Evolutionary conservation across 768 basidiomycete genomes (phyloP), one percentile per base, ranked within the genome.

Genomic region (Daedaleopsis sinensis): DNA sequence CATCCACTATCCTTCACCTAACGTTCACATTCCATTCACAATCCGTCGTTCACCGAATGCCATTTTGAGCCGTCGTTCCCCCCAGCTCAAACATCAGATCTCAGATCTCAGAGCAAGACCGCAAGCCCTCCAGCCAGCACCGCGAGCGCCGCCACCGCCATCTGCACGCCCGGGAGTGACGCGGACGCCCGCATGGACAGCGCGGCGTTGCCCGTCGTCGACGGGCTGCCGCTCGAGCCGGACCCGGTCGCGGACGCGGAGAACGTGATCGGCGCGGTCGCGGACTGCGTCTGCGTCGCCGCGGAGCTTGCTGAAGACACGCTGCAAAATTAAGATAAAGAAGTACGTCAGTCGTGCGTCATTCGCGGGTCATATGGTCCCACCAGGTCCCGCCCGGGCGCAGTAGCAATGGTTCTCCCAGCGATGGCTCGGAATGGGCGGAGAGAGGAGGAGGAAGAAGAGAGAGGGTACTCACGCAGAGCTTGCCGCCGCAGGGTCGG

Each of bases 291-390:
- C 35, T 73, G 66, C 15, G 62, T 59, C 5, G 81, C 80, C 4
- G 70, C 79, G 6, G 84, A 81, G 3, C 83, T 78, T n/a, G 81
- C 80, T 18, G 84, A 84, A n/a, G 69, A 64, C 18, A 62, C 73
- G 1, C 79, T 80, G 52, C 3, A 6, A 21, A 16, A n/a, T 13
- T 23, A 55, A 52, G 2, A 38, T 13, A 13, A 21, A 56, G 43
- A 38, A 59, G 50, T 36, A 43, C 23, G n/a, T 39, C 15, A 38
- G 18, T 24, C 15, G 46, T 32, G 53, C 27, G 27, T 36, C 27
- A 32, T 32, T 32, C 27, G 3, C 27, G 27, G 27, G 27, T 32
- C 27, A 32, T 32, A 7, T 32, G 27, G 27, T 32, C 27, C 27
- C 27, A n/a, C n/a, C n/a, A n/a, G n/a, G n/a, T n/a, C 27, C 27